phyloP scores from a whole-genome alignment of 1,284 basidiomycete species.

The Pseudozyma hubeiensis region DNA sequence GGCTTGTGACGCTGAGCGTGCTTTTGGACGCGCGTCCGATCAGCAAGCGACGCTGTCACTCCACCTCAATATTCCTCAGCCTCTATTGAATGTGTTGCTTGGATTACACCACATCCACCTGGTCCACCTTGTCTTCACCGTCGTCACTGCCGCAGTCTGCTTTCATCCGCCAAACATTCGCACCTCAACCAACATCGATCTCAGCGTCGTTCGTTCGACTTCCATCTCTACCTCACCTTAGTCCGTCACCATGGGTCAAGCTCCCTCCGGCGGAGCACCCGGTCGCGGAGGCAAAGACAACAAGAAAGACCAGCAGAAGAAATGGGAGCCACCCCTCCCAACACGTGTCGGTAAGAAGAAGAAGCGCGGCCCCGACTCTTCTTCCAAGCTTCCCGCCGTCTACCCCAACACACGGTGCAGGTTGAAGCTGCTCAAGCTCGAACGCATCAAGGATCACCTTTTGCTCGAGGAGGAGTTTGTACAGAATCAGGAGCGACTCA shows the following conservation, averaged over 20 bases:
- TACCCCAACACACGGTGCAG: slow-evolving; percentile 95
- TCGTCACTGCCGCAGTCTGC: neutral
- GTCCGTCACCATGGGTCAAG: slow-evolving; percentile 55
- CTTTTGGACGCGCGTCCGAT: slow-evolving; percentile 50
- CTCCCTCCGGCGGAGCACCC: slow-evolving; percentile 57
- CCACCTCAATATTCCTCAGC: slow-evolving; percentile 15
- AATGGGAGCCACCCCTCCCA: slow-evolving; percentile 98
- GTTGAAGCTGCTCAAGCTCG: slow-evolving; percentile 92
- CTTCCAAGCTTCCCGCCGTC: slow-evolving; percentile 91
- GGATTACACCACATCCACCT: neutral
- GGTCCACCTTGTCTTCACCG: neutral
- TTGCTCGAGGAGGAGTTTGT: slow-evolving; percentile 98
- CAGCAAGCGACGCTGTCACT: slow-evolving; percentile 19
- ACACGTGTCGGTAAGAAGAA: slow-evolving; percentile 96
- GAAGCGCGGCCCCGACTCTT: slow-evolving; percentile 87
- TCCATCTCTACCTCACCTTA: neutral
- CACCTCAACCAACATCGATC: too few species aligned
- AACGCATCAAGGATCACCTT: slow-evolving; percentile 98
- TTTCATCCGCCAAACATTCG: too few species aligned
- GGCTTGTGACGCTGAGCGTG: slow-evolving; percentile 4
- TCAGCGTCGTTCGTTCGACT: neutral
- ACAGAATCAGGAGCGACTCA: slow-evolving; percentile 82
- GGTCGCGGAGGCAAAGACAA: slow-evolving; percentile 60
- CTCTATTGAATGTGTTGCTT: slow-evolving; percentile 15
- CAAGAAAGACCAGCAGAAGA: slow-evolving; percentile 78